Conservation (phyloP, 345 rosid genomes). For the Combretum micranthum region DNA sequence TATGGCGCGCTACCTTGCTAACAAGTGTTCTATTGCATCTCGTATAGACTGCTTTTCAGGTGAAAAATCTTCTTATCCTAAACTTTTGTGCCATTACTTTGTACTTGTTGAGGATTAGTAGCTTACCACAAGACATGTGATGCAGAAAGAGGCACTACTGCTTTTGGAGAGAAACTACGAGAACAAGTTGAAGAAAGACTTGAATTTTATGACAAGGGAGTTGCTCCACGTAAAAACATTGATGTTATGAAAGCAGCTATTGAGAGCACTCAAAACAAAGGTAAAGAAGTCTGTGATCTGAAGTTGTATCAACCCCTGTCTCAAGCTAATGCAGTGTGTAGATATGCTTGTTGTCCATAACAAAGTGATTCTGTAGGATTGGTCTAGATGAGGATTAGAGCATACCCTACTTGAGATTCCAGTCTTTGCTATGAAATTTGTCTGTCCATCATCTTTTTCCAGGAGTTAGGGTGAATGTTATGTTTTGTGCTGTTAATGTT, state of each 20-base stretch:
- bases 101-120: neutral
- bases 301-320: too few species aligned
- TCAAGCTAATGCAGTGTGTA: too few species aligned
- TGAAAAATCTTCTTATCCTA: slow-evolving; percentile 14
- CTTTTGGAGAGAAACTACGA: slow-evolving; percentile 82
- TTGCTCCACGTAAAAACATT: slow-evolving; percentile 91
- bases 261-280: slow-evolving; percentile 41
- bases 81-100: neutral
- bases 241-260: slow-evolving; percentile 90
- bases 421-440: too few species aligned
- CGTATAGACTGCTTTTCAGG: slow-evolving; percentile 93
- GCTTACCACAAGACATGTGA: neutral
- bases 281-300: slow-evolving; percentile 16
- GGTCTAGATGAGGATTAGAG: too few species aligned
- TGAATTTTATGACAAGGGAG: slow-evolving; percentile 89
- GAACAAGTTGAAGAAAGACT: slow-evolving; percentile 95
- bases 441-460: too few species aligned
- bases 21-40: slow-evolving; percentile 92
- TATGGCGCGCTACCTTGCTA: slow-evolving; percentile 93
- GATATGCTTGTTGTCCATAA: too few species aligned
- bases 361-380: too few species aligned
- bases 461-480: too few species aligned
- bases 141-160: slow-evolving; percentile 50
- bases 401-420: too few species aligned
- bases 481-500: too few species aligned